phyloP scores from a whole-genome alignment of 2,329 filamentous ascomycete species.

The Fusarium anguioides region DNA sequence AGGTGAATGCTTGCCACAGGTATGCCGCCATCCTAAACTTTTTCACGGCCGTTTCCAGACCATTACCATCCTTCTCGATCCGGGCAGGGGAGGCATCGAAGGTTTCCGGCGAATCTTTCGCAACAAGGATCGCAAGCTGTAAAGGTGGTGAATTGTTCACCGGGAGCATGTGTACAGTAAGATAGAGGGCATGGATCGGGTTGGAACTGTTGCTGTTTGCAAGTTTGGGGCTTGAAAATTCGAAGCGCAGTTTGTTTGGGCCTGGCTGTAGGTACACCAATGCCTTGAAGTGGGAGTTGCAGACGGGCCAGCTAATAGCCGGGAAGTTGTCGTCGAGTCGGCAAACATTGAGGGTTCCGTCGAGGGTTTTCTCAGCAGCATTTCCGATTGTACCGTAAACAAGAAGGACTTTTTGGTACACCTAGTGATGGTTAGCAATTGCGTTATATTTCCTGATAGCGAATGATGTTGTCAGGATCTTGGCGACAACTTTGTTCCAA shows the following conservation, averaged over 20 bases:
- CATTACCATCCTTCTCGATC: conserved; percentile 82
- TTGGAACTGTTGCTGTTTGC: conserved; percentile 74
- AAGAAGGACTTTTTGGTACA: conserved; percentile 89
- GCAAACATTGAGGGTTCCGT: conserved; percentile 82
- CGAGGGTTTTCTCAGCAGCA: conserved; percentile 71
- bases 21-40: conserved; percentile 98
- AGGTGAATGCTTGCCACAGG: conserved; percentile 96
- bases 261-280: conserved; percentile 91
- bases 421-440: conserved; percentile 62
- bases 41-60: conserved; percentile 79
- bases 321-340: conserved; percentile 90
- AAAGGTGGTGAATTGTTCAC: conserved; percentile 82
- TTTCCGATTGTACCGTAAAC: conserved; percentile 86
- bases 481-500: conserved; percentile 18
- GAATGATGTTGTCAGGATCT: background rate
- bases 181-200: conserved; percentile 79
- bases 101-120: conserved; percentile 85
- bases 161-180: conserved; percentile 88
- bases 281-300: conserved; percentile 90
- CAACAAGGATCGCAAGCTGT: conserved; percentile 88
- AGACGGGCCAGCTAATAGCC: conserved; percentile 85
- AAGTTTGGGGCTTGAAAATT: conserved; percentile 86
- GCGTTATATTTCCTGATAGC: conserved; percentile 12
- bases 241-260: conserved; percentile 86
- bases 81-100: conserved; percentile 85